A percentile compares a stretch with the other conserved stretches of the same genome.
These are phyloP conservation scores for Skeletonema potamos DNA, from an alignment of 108 stramenopile species.

Conservation along the genomic window DNA sequence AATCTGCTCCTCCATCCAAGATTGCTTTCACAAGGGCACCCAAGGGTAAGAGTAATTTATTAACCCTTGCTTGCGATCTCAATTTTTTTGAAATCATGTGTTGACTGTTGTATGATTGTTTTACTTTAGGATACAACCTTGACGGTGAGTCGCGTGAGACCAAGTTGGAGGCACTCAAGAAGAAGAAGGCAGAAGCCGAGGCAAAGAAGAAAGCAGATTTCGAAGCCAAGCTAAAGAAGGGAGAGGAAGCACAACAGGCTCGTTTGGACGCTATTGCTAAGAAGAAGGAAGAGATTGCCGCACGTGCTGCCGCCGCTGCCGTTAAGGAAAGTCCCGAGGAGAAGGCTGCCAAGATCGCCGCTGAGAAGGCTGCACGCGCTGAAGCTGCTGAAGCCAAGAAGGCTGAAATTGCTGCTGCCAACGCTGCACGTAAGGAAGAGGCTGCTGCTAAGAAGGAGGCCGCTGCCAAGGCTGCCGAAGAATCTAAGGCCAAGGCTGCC, in stretches of 20 bases:
- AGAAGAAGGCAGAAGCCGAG: slow-evolving; percentile 22
- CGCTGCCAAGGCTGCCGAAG: slow-evolving; percentile 7
- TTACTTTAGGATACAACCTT: slow-evolving; percentile 3
- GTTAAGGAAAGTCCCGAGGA: slow-evolving; percentile 42
- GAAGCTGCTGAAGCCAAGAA: slow-evolving; percentile 36
- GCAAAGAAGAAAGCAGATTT: slow-evolving; percentile 21
- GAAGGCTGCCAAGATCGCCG: slow-evolving; percentile 40
- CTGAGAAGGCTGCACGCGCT: slow-evolving; percentile 26
- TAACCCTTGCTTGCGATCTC: slow-evolving; percentile 14
- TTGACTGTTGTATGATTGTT: neutral
- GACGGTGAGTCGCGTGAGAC: neutral
- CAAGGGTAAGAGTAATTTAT: slow-evolving; percentile 48
- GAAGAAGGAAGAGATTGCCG: slow-evolving; percentile 13
- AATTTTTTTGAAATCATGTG: neutral
- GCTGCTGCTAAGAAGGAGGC: slow-evolving; percentile 30
- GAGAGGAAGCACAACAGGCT: slow-evolving; percentile 18
- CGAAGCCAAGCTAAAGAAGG: slow-evolving; percentile 16
- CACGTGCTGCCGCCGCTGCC: slow-evolving; percentile 11
- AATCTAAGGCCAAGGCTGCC: neutral
- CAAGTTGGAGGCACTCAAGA: slow-evolving; percentile 6
- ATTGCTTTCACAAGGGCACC: slow-evolving; percentile 36
- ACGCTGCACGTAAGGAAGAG: slow-evolving; percentile 10
- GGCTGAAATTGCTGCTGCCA: slow-evolving; percentile 14
- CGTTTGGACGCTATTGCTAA: slow-evolving; percentile 28
- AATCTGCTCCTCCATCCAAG: slow-evolving; percentile 18